Conservation (phyloP, 306 rosid genomes). For the Trichosanthes truncata region DNA sequence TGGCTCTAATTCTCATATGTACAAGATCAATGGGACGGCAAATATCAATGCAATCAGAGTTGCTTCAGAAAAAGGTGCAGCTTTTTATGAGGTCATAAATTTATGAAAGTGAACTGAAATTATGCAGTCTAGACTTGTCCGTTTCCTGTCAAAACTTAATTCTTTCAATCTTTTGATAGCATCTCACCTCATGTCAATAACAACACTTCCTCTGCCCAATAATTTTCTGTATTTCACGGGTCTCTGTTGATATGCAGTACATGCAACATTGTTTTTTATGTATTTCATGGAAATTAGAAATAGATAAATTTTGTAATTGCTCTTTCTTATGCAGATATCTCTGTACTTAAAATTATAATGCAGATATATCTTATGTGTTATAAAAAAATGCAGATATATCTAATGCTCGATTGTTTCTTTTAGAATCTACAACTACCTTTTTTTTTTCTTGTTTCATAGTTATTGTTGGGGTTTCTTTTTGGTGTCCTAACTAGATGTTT, state of each 20-base stretch:
- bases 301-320: neutral
- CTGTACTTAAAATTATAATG: neutral
- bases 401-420: neutral
- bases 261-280: neutral
- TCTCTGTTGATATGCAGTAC: neutral
- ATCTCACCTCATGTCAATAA: neutral
- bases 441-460: neutral
- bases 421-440: neutral
- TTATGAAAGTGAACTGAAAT: neutral
- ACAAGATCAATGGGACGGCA: conserved; percentile 93
- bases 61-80: conserved; percentile 77
- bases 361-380: neutral
- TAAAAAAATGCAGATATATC: neutral
- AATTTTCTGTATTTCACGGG: neutral
- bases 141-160: neutral
- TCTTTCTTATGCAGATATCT: neutral
- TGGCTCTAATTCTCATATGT: conserved; percentile 92
- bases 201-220: neutral
- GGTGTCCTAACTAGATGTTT: neutral
- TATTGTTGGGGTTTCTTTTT: neutral
- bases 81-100: neutral
- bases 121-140: neutral
- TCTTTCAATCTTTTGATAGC: neutral
- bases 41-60: conserved; percentile 91
- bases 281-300: neutral